Evolutionary conservation across 352 stramenopile species (phyloP), one percentile per base, ranked within the genome.

Genomic region (Thraustochytrium aureum): DNA sequence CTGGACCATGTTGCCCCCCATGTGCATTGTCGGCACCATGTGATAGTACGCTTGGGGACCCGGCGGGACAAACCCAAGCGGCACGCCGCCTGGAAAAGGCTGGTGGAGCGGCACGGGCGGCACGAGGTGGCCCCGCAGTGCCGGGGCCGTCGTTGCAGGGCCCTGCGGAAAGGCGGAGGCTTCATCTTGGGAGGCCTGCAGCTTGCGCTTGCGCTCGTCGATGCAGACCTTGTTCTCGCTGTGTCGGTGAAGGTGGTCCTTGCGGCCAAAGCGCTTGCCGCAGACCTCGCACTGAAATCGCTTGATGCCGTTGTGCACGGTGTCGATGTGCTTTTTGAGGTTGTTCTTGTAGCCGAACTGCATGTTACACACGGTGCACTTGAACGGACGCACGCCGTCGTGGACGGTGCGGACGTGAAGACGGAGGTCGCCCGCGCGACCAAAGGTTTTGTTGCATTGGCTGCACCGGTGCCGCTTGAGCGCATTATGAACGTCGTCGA

Each of bases 241-340:
- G 69, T 79, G 69, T 32, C 69, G 69, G 56, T 79, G 52, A 12
- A 79, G 56, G 69, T 79, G 69, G 47, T 79, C 69, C 33, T 79
- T 79, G 52, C 69, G 50, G 22, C 69, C 69, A 54, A 79, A 79
- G 37, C 69, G 50, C 69, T 79, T 79, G 4, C 69, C 69, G 69
- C 69, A 79, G 26, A 79, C 50, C 12, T 79, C 69, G 37, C 69
- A 79, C 5, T 64, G 4, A 33, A 79, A 79, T n/a, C 69, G 69
- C 3, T 47, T 41, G 26, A 79, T 79, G 39, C 50, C 56, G 32
- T 67, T 64, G 38, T 79, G 69, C 4, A 79, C 69, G 32, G 69
- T 79, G 39, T 79, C 69, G 0, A 79, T 52, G 2, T 79, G 69
- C 32, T 79, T 79, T 50, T 79, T 79, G 52, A 79, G 69, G 52